Base-by-base conservation (phyloP, 1,284 basidiomycete genomes). In the Coniferiporia weirii region DNA sequence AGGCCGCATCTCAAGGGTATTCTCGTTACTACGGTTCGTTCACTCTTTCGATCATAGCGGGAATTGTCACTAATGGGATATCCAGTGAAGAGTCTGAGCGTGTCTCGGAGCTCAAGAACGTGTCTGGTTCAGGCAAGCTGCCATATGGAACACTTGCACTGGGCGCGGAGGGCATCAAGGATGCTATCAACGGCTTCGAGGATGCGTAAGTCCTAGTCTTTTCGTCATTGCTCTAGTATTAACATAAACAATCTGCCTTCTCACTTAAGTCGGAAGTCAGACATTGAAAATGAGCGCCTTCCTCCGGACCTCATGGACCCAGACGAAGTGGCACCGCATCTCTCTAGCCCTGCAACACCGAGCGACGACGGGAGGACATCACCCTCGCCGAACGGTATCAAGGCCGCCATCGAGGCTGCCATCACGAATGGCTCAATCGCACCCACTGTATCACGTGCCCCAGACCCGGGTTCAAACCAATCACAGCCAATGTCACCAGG, bases 261-360 rank as follows among this genome's bases (percentile, higher is more conserved):
- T 7, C 8, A 57, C 9, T 44, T 22, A 67, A 94, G 91, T 20
- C 93, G 96, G 65, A 96, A 95, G 76, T 95, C 93, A 45, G 97
- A 99, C 79, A 98, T 99, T 67, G 96, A 99, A 77, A 98, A 99
- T 76, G 96, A 99, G 75, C 88, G 93, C 49, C 77, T 98, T 32
- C 96, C 95, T 12, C 96, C 96, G 0, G 95, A 98, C 32, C 83
- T 99, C 22, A 91, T 95, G 70, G 95, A 98, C 69, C 91, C 91
- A 3, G 83, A 86, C 61, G 61, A 77, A 81, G 67, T 75, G 85
- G 65, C 68, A 45, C 70, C 66, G 58, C 68, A 81, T 69, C 62
- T 76, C 65, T 72, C 84, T 65, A 63, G 77, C 65, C 70, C 79
- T 0, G 70, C 71, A 49, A 81, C 84, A 0, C 82, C 88, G 2